These are phyloP conservation scores for Ceriops zippeliana DNA, from an alignment of 345 rosid species.

Conservation along the genomic window DNA sequence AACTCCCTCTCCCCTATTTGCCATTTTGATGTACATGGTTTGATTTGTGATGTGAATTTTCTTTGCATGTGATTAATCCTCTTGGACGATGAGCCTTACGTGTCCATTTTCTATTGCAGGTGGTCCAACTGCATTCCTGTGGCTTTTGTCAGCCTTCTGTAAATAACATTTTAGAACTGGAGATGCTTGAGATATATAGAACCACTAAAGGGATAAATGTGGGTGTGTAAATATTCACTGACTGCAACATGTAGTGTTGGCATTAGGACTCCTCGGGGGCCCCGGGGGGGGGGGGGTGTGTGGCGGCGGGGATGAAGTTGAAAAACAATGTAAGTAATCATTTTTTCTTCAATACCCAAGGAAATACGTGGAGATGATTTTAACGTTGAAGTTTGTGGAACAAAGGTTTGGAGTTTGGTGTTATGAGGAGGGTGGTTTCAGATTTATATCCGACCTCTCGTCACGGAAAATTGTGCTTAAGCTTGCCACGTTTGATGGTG, in stretches of 20 bases:
- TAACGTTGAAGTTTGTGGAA: neutral
- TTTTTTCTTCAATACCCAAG: neutral
- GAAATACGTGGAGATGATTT: neutral
- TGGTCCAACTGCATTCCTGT: slow-evolving; percentile 18
- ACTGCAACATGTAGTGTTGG: slow-evolving; percentile 10
- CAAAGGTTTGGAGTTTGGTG: neutral
- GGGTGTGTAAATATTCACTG: slow-evolving; percentile 18
- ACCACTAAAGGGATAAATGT: slow-evolving; percentile 3
- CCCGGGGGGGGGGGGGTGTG: slow-evolving; percentile 6
- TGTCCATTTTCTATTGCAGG: slow-evolving; percentile 19
- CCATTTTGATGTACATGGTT: too few relatives aligned
- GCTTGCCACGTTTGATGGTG: neutral
- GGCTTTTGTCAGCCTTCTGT: slow-evolving; percentile 11
- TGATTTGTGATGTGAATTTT: too few relatives aligned
- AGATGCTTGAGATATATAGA: slow-evolving; percentile 9
- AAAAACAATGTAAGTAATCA: neutral
- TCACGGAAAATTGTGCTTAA: neutral
- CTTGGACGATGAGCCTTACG: too few relatives aligned
- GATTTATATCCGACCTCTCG: neutral
- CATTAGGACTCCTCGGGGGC: slow-evolving; percentile 10
- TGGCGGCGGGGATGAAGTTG: neutral
- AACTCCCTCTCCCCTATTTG: too few relatives aligned
- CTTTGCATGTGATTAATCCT: too few relatives aligned
- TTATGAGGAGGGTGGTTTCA: neutral
- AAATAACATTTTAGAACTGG: slow-evolving; percentile 23